phyloP scores from a whole-genome alignment of 257 asterid species.

The Marsdenia floribunda region DNA sequence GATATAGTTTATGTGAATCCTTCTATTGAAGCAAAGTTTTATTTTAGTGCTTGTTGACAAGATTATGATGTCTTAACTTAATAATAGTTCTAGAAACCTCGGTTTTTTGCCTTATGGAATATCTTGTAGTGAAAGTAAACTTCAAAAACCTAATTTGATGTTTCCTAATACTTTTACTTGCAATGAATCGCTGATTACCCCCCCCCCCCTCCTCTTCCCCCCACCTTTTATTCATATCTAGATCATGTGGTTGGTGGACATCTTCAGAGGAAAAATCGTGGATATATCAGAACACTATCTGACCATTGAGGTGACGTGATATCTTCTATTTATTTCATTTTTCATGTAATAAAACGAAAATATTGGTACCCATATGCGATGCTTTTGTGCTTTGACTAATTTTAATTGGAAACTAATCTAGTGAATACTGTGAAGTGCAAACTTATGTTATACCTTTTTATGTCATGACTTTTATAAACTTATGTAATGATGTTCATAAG shows the following conservation, averaged over 20 bases:
- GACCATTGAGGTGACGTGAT: conserved; percentile 63
- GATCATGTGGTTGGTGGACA: conserved; percentile 77
- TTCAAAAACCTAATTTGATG: not conserved
- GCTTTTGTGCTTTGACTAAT: not conserved
- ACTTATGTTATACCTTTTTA: not conserved
- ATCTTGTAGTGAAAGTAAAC: not conserved
- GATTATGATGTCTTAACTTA: not conserved
- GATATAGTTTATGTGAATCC: not conserved
- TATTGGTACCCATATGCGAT: not conserved
- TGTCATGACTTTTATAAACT: not conserved
- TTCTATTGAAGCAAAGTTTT: not conserved
- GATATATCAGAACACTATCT: conserved; percentile 69
- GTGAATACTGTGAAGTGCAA: not conserved
- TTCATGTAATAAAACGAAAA: not conserved
- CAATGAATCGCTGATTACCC: not conserved
- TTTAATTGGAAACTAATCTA: not conserved
- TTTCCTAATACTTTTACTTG: not conserved
- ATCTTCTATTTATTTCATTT: conserved; percentile 9
- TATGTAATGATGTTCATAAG: not conserved
- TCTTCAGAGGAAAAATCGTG: conserved; percentile 74
- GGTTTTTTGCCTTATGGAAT: not conserved
- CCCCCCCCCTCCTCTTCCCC: too few species aligned
- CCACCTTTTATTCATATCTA: conserved; percentile 26
- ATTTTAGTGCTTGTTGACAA: not conserved
- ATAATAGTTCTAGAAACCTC: not conserved